phyloP scores from a whole-genome alignment of 2,329 filamentous ascomycete species.

The Colletotrichum sp. region DNA sequence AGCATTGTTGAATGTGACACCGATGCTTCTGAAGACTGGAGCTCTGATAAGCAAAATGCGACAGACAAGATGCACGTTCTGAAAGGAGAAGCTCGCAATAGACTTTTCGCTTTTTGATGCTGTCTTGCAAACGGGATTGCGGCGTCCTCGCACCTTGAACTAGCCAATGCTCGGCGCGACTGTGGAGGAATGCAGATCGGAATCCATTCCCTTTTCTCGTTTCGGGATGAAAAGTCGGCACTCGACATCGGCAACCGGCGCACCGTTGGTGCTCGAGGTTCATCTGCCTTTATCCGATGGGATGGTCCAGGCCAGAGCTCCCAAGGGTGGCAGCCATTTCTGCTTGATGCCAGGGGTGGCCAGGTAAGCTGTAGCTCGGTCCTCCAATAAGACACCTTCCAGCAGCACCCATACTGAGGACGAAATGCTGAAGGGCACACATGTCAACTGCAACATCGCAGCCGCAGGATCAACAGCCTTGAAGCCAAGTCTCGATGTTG shows the following conservation, averaged over 20 bases:
- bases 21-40: neutral
- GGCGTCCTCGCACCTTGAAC: neutral
- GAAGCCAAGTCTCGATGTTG: neutral
- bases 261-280: neutral
- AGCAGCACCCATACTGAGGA: neutral
- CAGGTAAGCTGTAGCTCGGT: neutral
- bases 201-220: neutral
- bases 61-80: neutral
- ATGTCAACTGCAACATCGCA: neutral
- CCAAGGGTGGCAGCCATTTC: neutral
- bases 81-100: neutral
- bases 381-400: neutral
- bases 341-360: neutral
- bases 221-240: slow-evolving; percentile 2
- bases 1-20: neutral
- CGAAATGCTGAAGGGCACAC: neutral
- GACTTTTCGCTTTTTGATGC: neutral
- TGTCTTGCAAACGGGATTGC: neutral
- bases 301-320: neutral
- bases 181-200: neutral
- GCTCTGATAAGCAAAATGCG: neutral
- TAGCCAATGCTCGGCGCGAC: neutral
- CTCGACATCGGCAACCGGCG: neutral
- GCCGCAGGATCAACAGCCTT: neutral
- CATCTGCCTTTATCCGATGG: neutral